Evolutionary conservation across 1,139 yeast genomes (phyloP).

Genomic region (Debaryomyces sp.): DNA sequence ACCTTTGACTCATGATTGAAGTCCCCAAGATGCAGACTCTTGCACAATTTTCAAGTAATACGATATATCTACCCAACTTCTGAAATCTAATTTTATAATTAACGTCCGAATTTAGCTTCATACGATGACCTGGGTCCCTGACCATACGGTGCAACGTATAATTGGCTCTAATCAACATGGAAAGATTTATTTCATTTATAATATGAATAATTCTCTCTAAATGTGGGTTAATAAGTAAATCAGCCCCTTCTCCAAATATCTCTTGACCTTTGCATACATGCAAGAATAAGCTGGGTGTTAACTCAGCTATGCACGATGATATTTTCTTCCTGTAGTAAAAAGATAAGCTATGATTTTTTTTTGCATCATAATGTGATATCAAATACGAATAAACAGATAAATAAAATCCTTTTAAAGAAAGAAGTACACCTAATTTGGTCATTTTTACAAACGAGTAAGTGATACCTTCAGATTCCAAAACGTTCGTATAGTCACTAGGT

Average conservation of each 20-base stretch:
- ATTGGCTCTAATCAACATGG: conserved; percentile 23
- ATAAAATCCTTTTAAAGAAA: conserved; percentile 27
- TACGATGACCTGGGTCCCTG: neutral
- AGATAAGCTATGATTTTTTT: conserved; percentile 22
- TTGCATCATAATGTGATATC: conserved; percentile 34
- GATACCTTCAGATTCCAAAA: conserved; percentile 12
- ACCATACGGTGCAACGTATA: conserved; percentile 4
- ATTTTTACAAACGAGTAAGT: conserved; percentile 17
- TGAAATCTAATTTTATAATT: neutral
- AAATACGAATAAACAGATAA: conserved; percentile 35
- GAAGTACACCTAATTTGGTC: conserved; percentile 11
- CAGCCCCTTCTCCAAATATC: conserved; percentile 28
- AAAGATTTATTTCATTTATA: conserved; percentile 25
- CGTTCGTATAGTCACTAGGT: conserved; percentile 10
- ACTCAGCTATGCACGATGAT: conserved; percentile 22
- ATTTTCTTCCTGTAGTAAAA: conserved; percentile 34
- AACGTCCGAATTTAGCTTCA: neutral
- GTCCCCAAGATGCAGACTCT: conserved; percentile 14
- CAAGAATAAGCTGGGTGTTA: conserved; percentile 26
- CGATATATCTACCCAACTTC: conserved; percentile 7
- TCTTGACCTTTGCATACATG: conserved; percentile 13
- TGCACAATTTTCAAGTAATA: conserved; percentile 11
- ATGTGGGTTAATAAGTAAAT: conserved; percentile 28
- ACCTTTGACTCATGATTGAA: conserved; percentile 32
- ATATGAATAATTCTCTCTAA: conserved; percentile 29